A percentile compares a stretch with the other conserved stretches of the same genome.
phyloP scores from a whole-genome alignment of 2,329 filamentous ascomycete genomes.

The Trichoderma simmonsii region DNA sequence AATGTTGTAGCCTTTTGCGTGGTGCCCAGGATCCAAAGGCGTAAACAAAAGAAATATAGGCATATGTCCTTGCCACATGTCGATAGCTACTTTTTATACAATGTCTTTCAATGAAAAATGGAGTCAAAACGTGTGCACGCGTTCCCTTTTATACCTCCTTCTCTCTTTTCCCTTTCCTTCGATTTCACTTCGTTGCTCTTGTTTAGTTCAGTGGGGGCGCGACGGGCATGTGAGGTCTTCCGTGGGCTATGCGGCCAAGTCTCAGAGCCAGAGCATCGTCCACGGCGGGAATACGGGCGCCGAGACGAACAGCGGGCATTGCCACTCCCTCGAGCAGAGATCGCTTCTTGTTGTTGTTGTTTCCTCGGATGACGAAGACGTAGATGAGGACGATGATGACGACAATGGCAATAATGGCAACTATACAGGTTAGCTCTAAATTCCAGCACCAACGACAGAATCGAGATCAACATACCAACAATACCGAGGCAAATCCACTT shows the following conservation, averaged over 20 bases:
- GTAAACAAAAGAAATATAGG: constrained; percentile 19
- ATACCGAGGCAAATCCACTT: constrained; percentile 96
- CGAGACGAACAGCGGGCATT: background rate
- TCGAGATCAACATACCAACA: constrained; percentile 45
- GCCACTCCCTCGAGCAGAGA: constrained; percentile 26
- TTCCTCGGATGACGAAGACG: constrained; percentile 40
- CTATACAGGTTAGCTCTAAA: constrained; percentile 35
- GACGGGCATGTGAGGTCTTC: constrained; percentile 9
- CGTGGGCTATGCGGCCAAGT: constrained; percentile 1
- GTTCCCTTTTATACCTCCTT: background rate
- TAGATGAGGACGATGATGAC: constrained; percentile 51
- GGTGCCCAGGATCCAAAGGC: constrained; percentile 5
- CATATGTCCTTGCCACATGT: constrained; percentile 19
- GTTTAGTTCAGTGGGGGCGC: background rate
- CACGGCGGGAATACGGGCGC: background rate
- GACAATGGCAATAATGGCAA: constrained; percentile 52
- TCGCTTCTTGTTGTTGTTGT: constrained; percentile 32
- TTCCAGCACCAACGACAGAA: background rate
- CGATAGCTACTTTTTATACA: constrained; percentile 22
- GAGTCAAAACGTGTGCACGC: background rate
- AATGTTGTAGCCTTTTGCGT: constrained; percentile 7
- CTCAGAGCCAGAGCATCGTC: background rate
- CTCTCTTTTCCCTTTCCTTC: background rate
- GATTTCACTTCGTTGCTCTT: background rate
- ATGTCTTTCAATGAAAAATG: constrained; percentile 18